Evolutionary conservation across 768 basidiomycete species (phyloP).

Genomic region (Calocybe cyanea): DNA sequence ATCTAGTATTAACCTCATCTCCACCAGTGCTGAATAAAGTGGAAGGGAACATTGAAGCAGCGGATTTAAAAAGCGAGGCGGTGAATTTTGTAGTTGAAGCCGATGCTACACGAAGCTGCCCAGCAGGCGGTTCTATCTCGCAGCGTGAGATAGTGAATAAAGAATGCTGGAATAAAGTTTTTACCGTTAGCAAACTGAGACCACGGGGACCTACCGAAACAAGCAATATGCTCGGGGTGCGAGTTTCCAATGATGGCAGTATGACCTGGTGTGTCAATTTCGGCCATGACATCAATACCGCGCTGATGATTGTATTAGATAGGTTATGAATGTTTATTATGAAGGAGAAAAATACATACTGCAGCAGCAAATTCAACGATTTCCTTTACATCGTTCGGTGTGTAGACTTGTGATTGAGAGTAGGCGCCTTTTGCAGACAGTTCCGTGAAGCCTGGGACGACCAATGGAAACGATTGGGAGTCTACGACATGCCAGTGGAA

Average conservation of each 20-base stretch:
- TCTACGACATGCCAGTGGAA: constrained; percentile 88
- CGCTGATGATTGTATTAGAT: constrained; percentile 32
- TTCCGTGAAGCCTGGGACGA: constrained; percentile 55
- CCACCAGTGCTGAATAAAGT: constrained; percentile 76
- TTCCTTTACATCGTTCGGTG: constrained; percentile 47
- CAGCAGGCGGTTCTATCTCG: constrained; percentile 68
- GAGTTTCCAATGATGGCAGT: constrained; percentile 63
- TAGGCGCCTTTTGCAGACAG: constrained; percentile 69
- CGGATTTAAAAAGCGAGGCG: constrained; percentile 44
- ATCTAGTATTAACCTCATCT: constrained; percentile 71
- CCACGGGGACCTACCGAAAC: constrained; percentile 59
- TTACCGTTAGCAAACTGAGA: constrained; percentile 50
- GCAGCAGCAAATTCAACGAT: constrained; percentile 67
- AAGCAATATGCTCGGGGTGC: constrained; percentile 76
- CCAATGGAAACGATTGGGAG: constrained; percentile 76
- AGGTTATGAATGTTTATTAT: constrained; percentile 3
- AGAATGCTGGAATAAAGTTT: not conserved
- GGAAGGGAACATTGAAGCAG: constrained; percentile 48
- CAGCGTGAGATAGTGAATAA: not conserved
- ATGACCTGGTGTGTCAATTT: constrained; percentile 86
- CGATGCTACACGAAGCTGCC: constrained; percentile 73
- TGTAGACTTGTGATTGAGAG: constrained; percentile 50
- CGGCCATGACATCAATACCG: constrained; percentile 71
- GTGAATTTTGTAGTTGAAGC: constrained; percentile 59
- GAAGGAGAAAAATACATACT: constrained; percentile 37